phyloP scores from a whole-genome alignment of 2,329 filamentous ascomycete genomes.

The Fusarium beomiforme region DNA sequence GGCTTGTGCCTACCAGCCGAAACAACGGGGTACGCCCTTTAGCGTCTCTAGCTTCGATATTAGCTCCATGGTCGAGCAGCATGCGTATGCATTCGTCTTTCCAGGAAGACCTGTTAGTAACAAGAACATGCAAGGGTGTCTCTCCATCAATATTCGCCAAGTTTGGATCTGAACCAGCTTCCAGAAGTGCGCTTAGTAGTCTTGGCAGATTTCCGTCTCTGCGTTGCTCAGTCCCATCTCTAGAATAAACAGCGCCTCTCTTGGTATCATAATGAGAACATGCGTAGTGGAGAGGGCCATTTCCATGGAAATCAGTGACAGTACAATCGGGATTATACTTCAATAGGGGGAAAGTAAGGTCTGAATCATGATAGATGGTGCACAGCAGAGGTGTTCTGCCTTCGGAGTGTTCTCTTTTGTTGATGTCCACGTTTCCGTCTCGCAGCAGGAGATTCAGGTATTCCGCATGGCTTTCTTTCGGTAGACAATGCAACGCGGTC shows the following conservation, averaged over 20 bases:
- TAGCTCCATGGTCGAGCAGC: conserved; percentile 7
- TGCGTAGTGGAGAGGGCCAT: conserved; percentile 33
- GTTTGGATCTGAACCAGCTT: conserved; percentile 39
- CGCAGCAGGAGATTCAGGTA: conserved; percentile 39
- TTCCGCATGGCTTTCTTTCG: not conserved
- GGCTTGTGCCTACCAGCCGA: not conserved
- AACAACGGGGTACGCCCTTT: conserved; percentile 21
- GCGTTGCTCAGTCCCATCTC: not conserved
- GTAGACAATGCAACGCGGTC: conserved; percentile 26
- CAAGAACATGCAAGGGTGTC: conserved; percentile 26
- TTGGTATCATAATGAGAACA: not conserved
- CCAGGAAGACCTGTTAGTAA: not conserved
- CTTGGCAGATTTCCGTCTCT: not conserved
- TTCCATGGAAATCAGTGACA: conserved; percentile 29
- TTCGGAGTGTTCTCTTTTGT: conserved; percentile 20
- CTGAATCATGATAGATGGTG: not conserved
- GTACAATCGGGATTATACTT: conserved; percentile 34
- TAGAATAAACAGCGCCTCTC: no score
- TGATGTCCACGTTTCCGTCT: conserved; percentile 36
- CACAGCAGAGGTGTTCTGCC: conserved; percentile 39
- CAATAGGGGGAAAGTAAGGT: conserved; percentile 11
- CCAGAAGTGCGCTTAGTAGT: conserved; percentile 7
- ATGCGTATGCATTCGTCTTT: not conserved
- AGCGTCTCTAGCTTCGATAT: conserved; percentile 8
- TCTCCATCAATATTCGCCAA: conserved; percentile 6